Base-by-base conservation (phyloP, 495 filamentous ascomycete species). In the Neurospora sp. region DNA sequence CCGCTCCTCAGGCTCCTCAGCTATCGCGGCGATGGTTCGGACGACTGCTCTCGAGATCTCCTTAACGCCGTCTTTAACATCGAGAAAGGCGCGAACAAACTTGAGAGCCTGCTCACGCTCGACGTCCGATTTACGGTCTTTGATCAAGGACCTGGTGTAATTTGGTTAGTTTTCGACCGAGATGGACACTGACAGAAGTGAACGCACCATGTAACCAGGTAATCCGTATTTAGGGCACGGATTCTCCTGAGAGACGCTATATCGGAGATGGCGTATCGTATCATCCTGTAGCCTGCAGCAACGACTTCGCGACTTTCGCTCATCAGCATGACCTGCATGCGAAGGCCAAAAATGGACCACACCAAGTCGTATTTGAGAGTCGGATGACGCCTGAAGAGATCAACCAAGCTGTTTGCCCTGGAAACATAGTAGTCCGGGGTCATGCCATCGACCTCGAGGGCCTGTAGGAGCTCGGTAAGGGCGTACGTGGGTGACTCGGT, bases 101-200 rank as follows among this genome's bases (percentile, higher is more conserved):
- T 99, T 99, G 75, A 99, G 81, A 1, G 96, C 96, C 82, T 99
- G 96, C 80, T 99, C 96, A 69, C 96, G 90, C 83, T 99, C 96
- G 62, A 99, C 93, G 79, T 93, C 96, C 12, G 95, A 92, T 79
- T 97, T 98, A 79, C 93, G 92, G 78, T 98, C 94, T 79, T 98
- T 98, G 74, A 94, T 92, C 37, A 99, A 86, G 9, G 96, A 97
- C 73, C 88, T 89, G 62, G 31, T 18, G 72, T 38, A 69, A 18
- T 5, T 41, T 39, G 16, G 66, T 40, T 31, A 70, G 76, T 70
- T 18, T 35, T 11, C 18, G 62, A 6, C 5, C 10, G 20, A 35
- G 5, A 62, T 4, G 48, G 54, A 37, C 54, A 66, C 11, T 35
- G n/a, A 37, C 12, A n/a, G 16, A 9, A 8, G 18, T 41, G 40